A percentile compares a stretch with the other conserved stretches of the same genome.
Evolutionary conservation across 2,329 filamentous ascomycete species (phyloP).

Genomic region (Colletotrichum phormii): DNA sequence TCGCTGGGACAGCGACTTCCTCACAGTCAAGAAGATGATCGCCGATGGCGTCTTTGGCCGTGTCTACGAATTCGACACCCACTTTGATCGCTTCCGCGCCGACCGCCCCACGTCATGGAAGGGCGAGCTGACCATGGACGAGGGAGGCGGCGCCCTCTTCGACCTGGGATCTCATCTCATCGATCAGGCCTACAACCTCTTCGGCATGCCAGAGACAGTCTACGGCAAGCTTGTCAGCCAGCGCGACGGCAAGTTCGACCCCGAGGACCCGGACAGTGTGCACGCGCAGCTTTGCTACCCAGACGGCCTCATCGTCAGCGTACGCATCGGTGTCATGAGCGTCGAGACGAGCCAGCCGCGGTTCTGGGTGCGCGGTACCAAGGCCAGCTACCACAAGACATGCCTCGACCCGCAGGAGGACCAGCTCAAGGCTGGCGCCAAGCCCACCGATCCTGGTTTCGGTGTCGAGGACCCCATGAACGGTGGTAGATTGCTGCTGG

Average conservation of each 20-base stretch:
- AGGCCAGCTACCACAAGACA: slow-evolving; percentile 80
- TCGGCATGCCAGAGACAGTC: slow-evolving; percentile 75
- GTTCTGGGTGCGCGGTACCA: slow-evolving; percentile 81
- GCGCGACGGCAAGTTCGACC: slow-evolving; percentile 59
- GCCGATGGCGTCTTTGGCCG: slow-evolving; percentile 71
- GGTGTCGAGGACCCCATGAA: slow-evolving; percentile 72
- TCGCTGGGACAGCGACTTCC: slow-evolving; percentile 82
- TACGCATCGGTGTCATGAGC: slow-evolving; percentile 76
- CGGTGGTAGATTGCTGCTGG: slow-evolving; percentile 66
- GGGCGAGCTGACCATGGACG: slow-evolving; percentile 64
- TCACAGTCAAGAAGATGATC: slow-evolving; percentile 74
- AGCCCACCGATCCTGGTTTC: slow-evolving; percentile 71
- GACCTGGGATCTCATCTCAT: slow-evolving; percentile 82
- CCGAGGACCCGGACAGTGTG: slow-evolving; percentile 67
- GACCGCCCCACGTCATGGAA: slow-evolving; percentile 75
- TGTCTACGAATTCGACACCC: slow-evolving; percentile 82
- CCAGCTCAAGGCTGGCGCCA: slow-evolving; percentile 74
- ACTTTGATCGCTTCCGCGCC: slow-evolving; percentile 81
- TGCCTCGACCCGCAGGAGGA: slow-evolving; percentile 81
- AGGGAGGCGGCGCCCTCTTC: slow-evolving; percentile 77
- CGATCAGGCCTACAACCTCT: slow-evolving; percentile 78
- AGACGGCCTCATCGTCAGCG: slow-evolving; percentile 72
- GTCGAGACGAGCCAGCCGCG: slow-evolving; percentile 76
- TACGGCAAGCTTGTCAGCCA: slow-evolving; percentile 77
- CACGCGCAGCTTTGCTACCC: slow-evolving; percentile 76